phyloP scores from a whole-genome alignment of 495 filamentous ascomycete genomes.

The Parachaetomium inaequale region DNA sequence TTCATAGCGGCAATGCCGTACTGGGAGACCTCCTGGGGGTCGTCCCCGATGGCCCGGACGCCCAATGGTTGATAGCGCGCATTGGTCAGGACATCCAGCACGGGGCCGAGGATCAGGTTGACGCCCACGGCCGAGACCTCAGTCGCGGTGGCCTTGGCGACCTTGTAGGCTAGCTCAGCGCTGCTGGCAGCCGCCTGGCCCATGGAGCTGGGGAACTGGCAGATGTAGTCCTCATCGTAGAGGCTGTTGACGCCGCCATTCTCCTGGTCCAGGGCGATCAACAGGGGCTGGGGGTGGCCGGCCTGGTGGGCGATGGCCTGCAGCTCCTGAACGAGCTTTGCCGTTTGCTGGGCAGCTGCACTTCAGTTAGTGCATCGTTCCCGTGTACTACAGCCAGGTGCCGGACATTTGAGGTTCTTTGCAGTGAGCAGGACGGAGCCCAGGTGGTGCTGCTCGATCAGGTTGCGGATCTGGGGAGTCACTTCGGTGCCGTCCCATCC shows the following conservation, averaged over 20 bases:
- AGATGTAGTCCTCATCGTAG: conserved; percentile 86
- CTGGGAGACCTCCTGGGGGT: conserved; percentile 83
- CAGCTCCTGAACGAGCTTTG: conserved; percentile 74
- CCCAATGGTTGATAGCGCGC: conserved; percentile 81
- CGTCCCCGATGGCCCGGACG: conserved; percentile 77
- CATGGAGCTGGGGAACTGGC: conserved; percentile 90
- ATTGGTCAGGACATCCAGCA: conserved; percentile 87
- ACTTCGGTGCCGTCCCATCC: conserved; percentile 89
- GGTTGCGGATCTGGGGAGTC: conserved; percentile 74
- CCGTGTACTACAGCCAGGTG: background rate
- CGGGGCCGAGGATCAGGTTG: conserved; percentile 86
- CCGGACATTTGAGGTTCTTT: conserved; percentile 82
- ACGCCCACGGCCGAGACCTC: conserved; percentile 83
- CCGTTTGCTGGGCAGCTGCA: conserved; percentile 77
- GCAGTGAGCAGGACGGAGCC: conserved; percentile 74
- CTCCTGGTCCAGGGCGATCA: conserved; percentile 86
- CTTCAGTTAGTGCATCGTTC: conserved; percentile 19
- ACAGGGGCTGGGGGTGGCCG: conserved; percentile 76
- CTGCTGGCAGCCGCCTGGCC: conserved; percentile 82
- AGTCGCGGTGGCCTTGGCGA: conserved; percentile 82
- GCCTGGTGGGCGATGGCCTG: conserved; percentile 84
- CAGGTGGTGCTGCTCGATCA: conserved; percentile 81
- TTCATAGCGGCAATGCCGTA: conserved; percentile 85
- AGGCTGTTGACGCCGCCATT: conserved; percentile 94
- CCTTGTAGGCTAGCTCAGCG: conserved; percentile 69